These are phyloP conservation scores for Dysphania ambrosioides DNA, from an alignment of 148 eudicot genomes.

Conservation along the genomic window DNA sequence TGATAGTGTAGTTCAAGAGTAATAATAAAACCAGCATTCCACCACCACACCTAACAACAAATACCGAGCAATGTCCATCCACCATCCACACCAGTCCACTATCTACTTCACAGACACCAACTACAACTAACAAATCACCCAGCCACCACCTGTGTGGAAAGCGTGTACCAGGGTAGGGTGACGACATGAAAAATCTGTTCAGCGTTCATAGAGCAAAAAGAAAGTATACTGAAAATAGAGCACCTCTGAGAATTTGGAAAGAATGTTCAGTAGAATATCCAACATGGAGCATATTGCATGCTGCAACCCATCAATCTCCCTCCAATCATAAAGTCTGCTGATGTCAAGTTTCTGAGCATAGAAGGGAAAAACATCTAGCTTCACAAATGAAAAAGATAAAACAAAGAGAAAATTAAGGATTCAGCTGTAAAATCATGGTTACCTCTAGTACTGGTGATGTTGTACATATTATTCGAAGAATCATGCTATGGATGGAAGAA, in stretches of 20 bases:
- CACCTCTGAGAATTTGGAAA: slow-evolving; percentile 64
- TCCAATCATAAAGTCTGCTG: slow-evolving; percentile 66
- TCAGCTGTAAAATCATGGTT: slow-evolving; percentile 1
- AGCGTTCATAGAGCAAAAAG: background rate
- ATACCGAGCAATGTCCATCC: too few species aligned
- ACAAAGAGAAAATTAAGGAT: background rate
- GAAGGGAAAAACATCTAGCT: background rate
- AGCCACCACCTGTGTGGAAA: too few species aligned
- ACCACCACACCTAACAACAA: too few species aligned
- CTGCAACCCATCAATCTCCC: slow-evolving; percentile 80
- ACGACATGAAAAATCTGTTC: background rate
- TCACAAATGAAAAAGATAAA: background rate
- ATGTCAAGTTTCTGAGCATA: slow-evolving; percentile 56
- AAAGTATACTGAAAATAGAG: background rate
- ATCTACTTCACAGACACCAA: too few species aligned
- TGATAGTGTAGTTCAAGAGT: too few species aligned
- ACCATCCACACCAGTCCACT: too few species aligned
- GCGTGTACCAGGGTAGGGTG: background rate
- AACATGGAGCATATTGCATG: slow-evolving; percentile 56
- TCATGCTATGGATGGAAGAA: slow-evolving; percentile 69
- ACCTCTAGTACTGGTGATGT: slow-evolving; percentile 79
- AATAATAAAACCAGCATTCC: too few species aligned
- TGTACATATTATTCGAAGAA: slow-evolving; percentile 79
- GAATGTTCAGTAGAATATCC: slow-evolving; percentile 61
- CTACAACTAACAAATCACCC: too few species aligned